Evolutionary conservation across 2,329 filamentous ascomycete species (phyloP), one percentile per base, ranked within the genome.

Genomic region (Apiospora rasikravindrae): DNA sequence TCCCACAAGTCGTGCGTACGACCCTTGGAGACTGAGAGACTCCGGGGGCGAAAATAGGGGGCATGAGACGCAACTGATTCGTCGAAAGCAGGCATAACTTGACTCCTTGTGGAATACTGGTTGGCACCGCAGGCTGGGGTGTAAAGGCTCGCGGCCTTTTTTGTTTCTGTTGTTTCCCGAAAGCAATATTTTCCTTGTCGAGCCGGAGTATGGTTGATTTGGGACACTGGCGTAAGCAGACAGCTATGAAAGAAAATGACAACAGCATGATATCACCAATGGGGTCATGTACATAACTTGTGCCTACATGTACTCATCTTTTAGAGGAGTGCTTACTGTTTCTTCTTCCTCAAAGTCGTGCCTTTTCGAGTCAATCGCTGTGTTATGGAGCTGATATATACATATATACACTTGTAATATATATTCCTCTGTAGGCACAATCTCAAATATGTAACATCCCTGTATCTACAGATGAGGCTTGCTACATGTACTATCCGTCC

Each of bases 181-280:
- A 33, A 64, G 33, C 22, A 40, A 14, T 26, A 14, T 40, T 64
- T 10, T 40, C 19, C 19, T 64, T 24, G 22, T 37, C 57, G 33
- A 64, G 57, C 57, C 57, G 57, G 57, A 40, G 57, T 64, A 40
- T 64, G 57, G 57, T 37, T 64, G 57, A 40, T 24, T 64, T 64
- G 29, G 57, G 57, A 64, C 57, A 64, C 29, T 13, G 57, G 57
- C 57, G 57, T 64, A 64, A 40, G 57, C 53, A 64, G 57, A 64
- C 57, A 64, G 57, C n/a, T 64, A 64, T 64, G 33, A 40, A 24
- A 40, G 19, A 37, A 64, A 64, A 64, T 64, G 57, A 64, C 57
- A 19, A 22, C 19, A 40, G 22, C 33, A 40, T 40, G 57, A 64
- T 64, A 64, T 8, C 33, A n/a, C 29, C 19, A 19, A 64, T 64